Evolutionary conservation across 306 rosid genomes (phyloP), one percentile per base, ranked within the genome.

Genomic region (Prosopis cineraria): DNA sequence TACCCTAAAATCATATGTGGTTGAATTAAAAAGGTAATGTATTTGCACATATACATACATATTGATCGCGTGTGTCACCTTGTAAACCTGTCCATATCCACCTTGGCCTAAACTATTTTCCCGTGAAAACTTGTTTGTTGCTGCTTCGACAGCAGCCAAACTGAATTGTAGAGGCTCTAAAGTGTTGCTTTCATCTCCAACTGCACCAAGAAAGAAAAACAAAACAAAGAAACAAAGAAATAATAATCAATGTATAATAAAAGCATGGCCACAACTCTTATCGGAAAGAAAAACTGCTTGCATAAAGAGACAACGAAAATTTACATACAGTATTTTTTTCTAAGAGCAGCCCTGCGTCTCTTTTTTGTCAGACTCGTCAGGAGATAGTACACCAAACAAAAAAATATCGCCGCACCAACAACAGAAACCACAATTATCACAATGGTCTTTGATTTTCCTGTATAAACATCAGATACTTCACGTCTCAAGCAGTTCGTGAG

Each of bases 151-250:
- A n/a, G 70, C 37, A 4, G 70, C 70, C 30, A 65, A 37, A 36
- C 31, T 65, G 8, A 65, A 36, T 11, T 65, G 70, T 3, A 65
- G 43, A 22, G 31, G 13, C 70, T 65, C 70, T 36, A 65, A 36
- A 65, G 45, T 10, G 29, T 47, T 47, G 31, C 72, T 24, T 66
- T 67, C 80, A 24, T n/a, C 30, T 52, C 80, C 80, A 76, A 76
- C 67, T 76, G 20, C 13, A 22, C 14, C 0, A 53, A 53, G 2
- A 10, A 8, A 53, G 14, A 53, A 53, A 3, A 17, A 47, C n/a
- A n/a, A 50, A 5, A 17, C 17, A 6, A 47, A 47, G 8, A 47
- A 47, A 17, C 9, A 47, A 47, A n/a, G n/a, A n/a, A n/a, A n/a
- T n/a, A n/a, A n/a, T n/a, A n/a, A 50, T 17, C 11, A 17, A 50